These are phyloP conservation scores for Chlorella ohadii DNA, from an alignment of 139 green algal genomes.

Conservation along the genomic window DNA sequence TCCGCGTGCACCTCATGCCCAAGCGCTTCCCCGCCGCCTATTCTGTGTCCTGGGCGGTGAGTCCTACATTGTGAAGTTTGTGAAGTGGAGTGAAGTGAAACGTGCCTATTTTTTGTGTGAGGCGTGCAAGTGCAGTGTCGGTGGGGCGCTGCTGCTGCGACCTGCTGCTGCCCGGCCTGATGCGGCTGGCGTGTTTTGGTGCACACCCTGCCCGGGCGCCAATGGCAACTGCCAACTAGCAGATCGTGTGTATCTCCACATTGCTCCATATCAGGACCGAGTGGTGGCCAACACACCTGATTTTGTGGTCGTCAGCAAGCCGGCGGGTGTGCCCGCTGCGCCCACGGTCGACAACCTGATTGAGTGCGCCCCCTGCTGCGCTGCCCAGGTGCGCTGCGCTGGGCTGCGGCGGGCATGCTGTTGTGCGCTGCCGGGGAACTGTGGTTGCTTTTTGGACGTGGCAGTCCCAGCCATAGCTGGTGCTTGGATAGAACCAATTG, in stretches of 20 bases:
- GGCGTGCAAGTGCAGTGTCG: too few relatives aligned
- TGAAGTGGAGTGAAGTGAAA: too few relatives aligned
- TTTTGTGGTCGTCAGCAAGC: constrained; percentile 87
- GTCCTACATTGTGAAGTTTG: too few relatives aligned
- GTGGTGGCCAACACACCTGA: constrained; percentile 54
- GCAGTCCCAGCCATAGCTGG: too few relatives aligned
- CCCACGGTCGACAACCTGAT: constrained; percentile 63
- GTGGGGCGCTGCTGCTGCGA: too few relatives aligned
- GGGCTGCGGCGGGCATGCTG: background rate
- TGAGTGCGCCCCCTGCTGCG: constrained; percentile 51
- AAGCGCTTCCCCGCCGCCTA: constrained; percentile 78
- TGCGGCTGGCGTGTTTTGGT: background rate
- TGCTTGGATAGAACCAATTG: too few relatives aligned
- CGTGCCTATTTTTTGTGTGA: too few relatives aligned
- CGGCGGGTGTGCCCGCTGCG: constrained; percentile 72
- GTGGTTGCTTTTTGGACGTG: too few relatives aligned
- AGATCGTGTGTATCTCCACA: too few relatives aligned
- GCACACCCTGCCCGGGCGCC: background rate
- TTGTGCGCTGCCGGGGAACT: background rate
- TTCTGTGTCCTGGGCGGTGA: constrained; percentile 40
- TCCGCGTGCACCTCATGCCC: constrained; percentile 80
- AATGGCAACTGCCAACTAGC: too few relatives aligned
- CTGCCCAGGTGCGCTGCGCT: constrained; percentile 39
- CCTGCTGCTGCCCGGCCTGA: too few relatives aligned
- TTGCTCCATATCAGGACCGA: too few relatives aligned